Percentiles rank a stretch among this genome's conserved stretches.
These are phyloP conservation scores for Fusarium lyarnte DNA, from an alignment of 2,329 filamentous ascomycete genomes.

Conservation along the genomic window DNA sequence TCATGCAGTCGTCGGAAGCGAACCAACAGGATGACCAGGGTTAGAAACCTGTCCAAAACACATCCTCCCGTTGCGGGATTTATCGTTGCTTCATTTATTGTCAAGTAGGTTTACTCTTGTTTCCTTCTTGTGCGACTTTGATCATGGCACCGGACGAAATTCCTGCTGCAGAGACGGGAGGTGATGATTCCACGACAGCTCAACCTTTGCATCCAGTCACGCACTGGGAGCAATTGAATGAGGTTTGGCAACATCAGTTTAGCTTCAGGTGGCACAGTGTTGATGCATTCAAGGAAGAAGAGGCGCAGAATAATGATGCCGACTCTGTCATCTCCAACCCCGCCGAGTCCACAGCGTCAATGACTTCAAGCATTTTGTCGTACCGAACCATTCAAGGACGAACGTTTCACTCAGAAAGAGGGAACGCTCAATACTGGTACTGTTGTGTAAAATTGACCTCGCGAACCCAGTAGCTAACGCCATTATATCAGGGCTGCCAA, in stretches of 20 bases:
- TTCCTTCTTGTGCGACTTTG: background rate
- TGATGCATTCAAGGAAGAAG: background rate
- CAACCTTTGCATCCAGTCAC: background rate
- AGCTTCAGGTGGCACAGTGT: accelerated
- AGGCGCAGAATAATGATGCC: background rate
- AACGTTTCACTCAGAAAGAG: conserved; percentile 23
- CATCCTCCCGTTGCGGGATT: background rate
- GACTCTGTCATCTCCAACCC: conserved; percentile 10
- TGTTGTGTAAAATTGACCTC: accelerated
- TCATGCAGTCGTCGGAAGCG: background rate
- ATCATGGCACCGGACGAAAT: background rate
- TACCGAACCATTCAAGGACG: conserved; percentile 28
- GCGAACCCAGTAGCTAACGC: accelerated
- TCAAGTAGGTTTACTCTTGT: accelerated
- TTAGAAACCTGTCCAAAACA: background rate
- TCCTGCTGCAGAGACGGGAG: no score
- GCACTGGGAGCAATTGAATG: conserved; percentile 8
- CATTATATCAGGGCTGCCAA: conserved; percentile 12
- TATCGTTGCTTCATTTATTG: background rate
- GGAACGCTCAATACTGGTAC: conserved; percentile 21
- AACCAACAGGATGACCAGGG: background rate
- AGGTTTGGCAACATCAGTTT: background rate
- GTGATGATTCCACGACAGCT: background rate
- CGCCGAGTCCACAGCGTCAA: conserved; percentile 23
- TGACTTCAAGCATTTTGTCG: conserved; percentile 21